phyloP scores from a whole-genome alignment of 192 early-diverging fungal species.

The Coemansia sp. region DNA sequence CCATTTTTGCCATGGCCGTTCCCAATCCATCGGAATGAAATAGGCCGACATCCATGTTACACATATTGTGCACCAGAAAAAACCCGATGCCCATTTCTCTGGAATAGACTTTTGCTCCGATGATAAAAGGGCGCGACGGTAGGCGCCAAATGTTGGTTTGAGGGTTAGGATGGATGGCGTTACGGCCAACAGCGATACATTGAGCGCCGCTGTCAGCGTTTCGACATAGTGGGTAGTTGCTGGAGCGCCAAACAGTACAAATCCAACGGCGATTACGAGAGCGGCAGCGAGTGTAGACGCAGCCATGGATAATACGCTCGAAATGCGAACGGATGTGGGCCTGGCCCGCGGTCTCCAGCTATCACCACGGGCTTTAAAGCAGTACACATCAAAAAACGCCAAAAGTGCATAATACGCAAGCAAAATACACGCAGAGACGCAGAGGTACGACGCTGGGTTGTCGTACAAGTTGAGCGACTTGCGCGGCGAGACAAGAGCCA shows the following conservation, averaged over 20 bases:
- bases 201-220: conserved; percentile 35
- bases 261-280: conserved; percentile 1
- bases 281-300: conserved; percentile 15
- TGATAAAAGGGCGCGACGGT: conserved; percentile 30
- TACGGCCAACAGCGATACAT: conserved; percentile 35
- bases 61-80: conserved; percentile 45
- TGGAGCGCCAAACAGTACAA: conserved; percentile 49
- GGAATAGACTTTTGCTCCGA: conserved; percentile 20
- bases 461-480: conserved; percentile 40
- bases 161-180: conserved; percentile 45
- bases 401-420: conserved; percentile 43
- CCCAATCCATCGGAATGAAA: conserved; percentile 54
- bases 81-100: conserved; percentile 45
- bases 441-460: conserved; percentile 30
- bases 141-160: conserved; percentile 9
- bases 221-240: conserved; percentile 22
- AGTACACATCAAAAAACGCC: conserved; percentile 43
- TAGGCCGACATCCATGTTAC: conserved; percentile 33
- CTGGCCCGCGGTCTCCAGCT: background rate
- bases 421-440: conserved; percentile 20
- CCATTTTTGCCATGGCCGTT: conserved; percentile 50
- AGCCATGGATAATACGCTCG: conserved; percentile 6
- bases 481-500: conserved; percentile 39
- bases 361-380: conserved; percentile 20
- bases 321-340: conserved; percentile 5